A percentile compares a stretch with the other conserved stretches of the same genome.
phyloP scores from a whole-genome alignment of 495 filamentous ascomycete species.

The Lasiosphaeriaceae sp. region DNA sequence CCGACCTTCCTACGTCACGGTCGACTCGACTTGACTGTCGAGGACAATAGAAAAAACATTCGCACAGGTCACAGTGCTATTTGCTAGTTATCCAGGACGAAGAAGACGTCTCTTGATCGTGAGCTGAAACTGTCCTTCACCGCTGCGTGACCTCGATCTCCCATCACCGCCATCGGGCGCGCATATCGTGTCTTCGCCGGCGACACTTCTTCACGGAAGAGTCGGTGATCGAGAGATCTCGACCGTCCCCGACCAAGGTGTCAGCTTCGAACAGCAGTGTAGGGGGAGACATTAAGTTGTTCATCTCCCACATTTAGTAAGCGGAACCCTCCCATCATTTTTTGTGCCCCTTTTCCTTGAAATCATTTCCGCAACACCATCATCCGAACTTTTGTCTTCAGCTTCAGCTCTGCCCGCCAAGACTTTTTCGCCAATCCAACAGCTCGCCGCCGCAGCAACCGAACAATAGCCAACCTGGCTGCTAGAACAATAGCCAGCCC shows the following conservation, averaged over 20 bases:
- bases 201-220: neutral
- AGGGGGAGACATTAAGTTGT: slow-evolving; percentile 99
- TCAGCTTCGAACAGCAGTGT: slow-evolving; percentile 35
- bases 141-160: slow-evolving; percentile 3
- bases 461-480: no score
- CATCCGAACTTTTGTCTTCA: no score
- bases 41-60: slow-evolving; percentile 33
- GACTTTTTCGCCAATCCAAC: no score
- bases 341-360: neutral
- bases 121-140: slow-evolving; percentile 21
- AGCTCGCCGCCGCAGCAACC: no score
- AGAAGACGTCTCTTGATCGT: slow-evolving; percentile 24
- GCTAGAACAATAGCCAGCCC: no score
- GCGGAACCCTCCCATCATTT: slow-evolving; percentile 27
- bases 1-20: slow-evolving; percentile 30
- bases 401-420: no score
- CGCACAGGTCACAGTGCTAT: slow-evolving; percentile 35
- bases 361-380: neutral
- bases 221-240: slow-evolving; percentile 36
- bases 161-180: neutral
- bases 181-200: no score
- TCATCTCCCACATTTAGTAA: slow-evolving; percentile 87
- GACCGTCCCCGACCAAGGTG: slow-evolving; percentile 18
- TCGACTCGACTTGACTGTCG: slow-evolving; percentile 30
- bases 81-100: slow-evolving; percentile 23